Percentiles rank a stretch among this genome's conserved stretches.
These are phyloP conservation scores for Solanum ahanhuiri DNA, from an alignment of 257 asterid genomes.

Conservation along the genomic window DNA sequence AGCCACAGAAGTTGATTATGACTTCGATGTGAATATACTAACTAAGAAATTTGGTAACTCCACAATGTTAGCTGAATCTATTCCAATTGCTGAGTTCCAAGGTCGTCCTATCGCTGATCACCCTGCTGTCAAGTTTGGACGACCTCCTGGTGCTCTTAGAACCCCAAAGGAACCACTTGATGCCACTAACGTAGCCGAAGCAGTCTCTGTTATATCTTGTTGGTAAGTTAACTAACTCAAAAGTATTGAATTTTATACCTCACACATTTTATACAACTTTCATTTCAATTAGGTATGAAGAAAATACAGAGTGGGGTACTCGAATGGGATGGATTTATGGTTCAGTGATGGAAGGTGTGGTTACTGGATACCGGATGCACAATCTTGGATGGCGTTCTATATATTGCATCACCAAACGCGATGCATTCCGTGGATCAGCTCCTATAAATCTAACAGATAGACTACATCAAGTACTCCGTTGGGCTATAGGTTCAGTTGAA, in stretches of 20 bases:
- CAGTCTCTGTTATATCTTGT: slow-evolving; percentile 32
- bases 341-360: slow-evolving; percentile 32
- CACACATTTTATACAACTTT: neutral
- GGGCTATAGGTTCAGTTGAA: slow-evolving; percentile 41
- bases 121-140: slow-evolving; percentile 38
- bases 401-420: slow-evolving; percentile 29
- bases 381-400: slow-evolving; percentile 39
- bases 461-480: slow-evolving; percentile 33
- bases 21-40: slow-evolving; percentile 20
- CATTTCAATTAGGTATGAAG: slow-evolving; percentile 20
- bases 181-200: slow-evolving; percentile 31
- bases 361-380: slow-evolving; percentile 40
- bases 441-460: slow-evolving; percentile 39
- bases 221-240: slow-evolving; percentile 13
- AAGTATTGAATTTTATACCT: neutral
- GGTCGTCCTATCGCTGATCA: slow-evolving; percentile 43
- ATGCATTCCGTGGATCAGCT: slow-evolving; percentile 38
- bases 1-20: slow-evolving; percentile 22
- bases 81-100: slow-evolving; percentile 32
- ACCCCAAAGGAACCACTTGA: slow-evolving; percentile 28
- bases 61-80: slow-evolving; percentile 25
- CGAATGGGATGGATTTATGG: slow-evolving; percentile 44
- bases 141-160: slow-evolving; percentile 29
- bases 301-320: slow-evolving; percentile 38
- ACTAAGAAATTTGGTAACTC: slow-evolving; percentile 37